Evolutionary conservation across 306 rosid species (phyloP).

Genomic region (Cucumis cinereus): DNA sequence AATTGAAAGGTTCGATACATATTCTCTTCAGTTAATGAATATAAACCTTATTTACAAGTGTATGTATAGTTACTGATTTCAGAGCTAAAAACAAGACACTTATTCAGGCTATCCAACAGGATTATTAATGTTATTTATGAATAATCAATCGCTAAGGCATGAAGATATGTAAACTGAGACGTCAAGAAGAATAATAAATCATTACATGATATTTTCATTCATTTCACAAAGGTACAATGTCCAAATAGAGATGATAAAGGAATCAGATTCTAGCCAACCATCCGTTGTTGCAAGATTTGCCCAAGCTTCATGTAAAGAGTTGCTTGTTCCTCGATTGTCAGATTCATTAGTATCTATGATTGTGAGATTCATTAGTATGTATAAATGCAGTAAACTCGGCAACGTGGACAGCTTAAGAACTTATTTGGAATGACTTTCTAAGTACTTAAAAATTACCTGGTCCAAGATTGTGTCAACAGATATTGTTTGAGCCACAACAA

Average conservation of each 20-base stretch:
- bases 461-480: slow-evolving; percentile 73
- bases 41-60: not conserved
- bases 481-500: slow-evolving; percentile 53
- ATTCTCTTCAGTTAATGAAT: not conserved
- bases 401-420: not conserved
- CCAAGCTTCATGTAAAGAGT: slow-evolving; percentile 62
- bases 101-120: not conserved
- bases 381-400: not conserved
- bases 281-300: slow-evolving; percentile 53
- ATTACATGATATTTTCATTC: not conserved
- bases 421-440: no score
- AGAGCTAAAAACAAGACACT: not conserved
- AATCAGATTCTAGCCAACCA: slow-evolving; percentile 12
- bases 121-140: not conserved
- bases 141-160: not conserved
- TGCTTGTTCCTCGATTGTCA: slow-evolving; percentile 67
- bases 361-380: slow-evolving; percentile 76
- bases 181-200: not conserved
- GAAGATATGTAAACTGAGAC: not conserved
- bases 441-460: slow-evolving; percentile 31
- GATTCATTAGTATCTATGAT: slow-evolving; percentile 73
- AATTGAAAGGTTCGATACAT: not conserved
- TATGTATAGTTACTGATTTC: not conserved
- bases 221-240: not conserved
- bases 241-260: not conserved